Percentiles rank a stretch among this genome's conserved stretches.
phyloP scores from a whole-genome alignment of 805 yeast genomes.

The Barnettozyma populi region DNA sequence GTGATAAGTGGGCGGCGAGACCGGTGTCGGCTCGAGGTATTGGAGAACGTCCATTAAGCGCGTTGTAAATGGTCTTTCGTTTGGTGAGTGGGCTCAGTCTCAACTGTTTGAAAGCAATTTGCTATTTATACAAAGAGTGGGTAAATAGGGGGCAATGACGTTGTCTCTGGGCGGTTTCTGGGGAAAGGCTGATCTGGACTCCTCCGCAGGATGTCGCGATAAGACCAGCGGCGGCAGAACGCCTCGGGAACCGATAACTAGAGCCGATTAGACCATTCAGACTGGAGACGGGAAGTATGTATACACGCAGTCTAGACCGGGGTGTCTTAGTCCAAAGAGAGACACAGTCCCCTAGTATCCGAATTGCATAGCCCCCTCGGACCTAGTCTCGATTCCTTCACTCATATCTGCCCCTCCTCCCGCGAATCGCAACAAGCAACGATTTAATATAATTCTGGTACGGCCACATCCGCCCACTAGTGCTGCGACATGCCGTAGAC shows the following conservation, averaged over 20 bases:
- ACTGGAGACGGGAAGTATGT: background rate
- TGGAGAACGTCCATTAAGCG: conserved; percentile 14
- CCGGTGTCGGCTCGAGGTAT: conserved; percentile 12
- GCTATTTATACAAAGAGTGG: background rate
- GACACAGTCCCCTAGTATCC: background rate
- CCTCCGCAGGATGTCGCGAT: background rate
- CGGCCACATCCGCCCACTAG: background rate
- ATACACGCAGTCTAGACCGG: background rate
- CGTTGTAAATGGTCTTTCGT: background rate
- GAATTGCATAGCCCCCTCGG: background rate
- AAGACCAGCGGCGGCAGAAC: background rate
- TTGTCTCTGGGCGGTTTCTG: background rate
- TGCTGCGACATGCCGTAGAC: background rate
- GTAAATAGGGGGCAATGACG: background rate
- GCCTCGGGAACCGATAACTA: background rate
- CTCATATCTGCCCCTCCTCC: background rate
- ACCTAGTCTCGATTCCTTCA: background rate
- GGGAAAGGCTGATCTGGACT: conserved; percentile 1
- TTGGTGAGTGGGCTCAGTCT: background rate
- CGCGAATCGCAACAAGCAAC: background rate
- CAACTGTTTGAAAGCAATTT: background rate
- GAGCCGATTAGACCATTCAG: background rate
- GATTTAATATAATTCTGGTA: background rate
- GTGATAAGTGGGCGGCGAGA: conserved; percentile 12
- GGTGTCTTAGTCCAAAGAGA: background rate